phyloP scores from a whole-genome alignment of 257 asterid genomes.

The Ajuga chamaepitys region DNA sequence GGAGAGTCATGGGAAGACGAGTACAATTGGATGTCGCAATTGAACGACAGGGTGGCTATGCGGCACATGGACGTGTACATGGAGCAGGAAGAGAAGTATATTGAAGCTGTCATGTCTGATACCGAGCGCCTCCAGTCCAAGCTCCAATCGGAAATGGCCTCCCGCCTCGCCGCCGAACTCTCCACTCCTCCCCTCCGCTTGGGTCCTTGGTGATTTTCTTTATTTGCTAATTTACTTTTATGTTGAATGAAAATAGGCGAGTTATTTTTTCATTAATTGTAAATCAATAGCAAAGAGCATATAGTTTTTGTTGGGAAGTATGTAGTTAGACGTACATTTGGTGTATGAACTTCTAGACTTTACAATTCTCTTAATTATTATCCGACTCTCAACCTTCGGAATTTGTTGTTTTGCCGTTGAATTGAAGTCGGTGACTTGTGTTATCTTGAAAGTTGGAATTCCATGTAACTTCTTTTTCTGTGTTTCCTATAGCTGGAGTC shows the following conservation, averaged over 20 bases:
- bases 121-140: conserved; percentile 71
- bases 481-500: conserved; percentile 11
- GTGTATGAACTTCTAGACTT: neutral
- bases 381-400: neutral
- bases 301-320: neutral
- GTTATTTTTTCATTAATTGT: no score
- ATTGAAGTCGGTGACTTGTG: neutral
- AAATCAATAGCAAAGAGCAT: no score
- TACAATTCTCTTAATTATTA: neutral
- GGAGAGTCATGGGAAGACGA: conserved; percentile 87
- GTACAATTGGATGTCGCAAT: conserved; percentile 89
- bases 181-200: conserved; percentile 83
- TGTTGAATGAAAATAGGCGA: no score
- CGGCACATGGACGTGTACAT: conserved; percentile 94
- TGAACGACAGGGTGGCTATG: conserved; percentile 81
- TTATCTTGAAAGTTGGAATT: neutral
- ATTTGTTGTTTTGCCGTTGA: neutral
- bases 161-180: conserved; percentile 67
- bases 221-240: neutral
- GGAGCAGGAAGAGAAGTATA: conserved; percentile 99
- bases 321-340: neutral
- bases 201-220: conserved; percentile 78
- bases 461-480: neutral
- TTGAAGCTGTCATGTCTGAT: conserved; percentile 80
- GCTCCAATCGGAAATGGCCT: conserved; percentile 84